phyloP scores from a whole-genome alignment of 345 rosid species.

The Eucalyptus sideroxylon region DNA sequence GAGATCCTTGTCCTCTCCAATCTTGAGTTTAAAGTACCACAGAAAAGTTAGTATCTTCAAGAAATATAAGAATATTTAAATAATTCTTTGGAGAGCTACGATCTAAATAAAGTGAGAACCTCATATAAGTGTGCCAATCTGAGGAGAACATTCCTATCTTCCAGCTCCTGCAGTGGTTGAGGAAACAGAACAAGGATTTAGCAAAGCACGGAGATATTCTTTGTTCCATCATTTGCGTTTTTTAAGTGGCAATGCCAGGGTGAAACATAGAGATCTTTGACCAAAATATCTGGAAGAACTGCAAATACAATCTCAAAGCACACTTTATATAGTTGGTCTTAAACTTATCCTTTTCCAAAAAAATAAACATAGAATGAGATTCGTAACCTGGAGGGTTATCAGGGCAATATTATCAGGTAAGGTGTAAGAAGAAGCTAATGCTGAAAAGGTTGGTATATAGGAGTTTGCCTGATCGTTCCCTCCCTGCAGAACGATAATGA shows the following conservation, averaged over 20 bases:
- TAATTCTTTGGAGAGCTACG: background rate
- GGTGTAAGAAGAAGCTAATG: constrained; percentile 60
- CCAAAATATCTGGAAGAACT: background rate
- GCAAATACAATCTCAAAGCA: background rate
- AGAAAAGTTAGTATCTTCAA: background rate
- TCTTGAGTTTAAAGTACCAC: constrained; percentile 1
- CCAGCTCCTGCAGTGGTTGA: constrained; percentile 49
- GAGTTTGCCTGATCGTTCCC: constrained; percentile 33
- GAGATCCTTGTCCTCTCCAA: constrained; percentile 77
- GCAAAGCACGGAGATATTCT: background rate
- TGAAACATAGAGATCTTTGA: background rate
- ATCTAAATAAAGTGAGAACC: constrained; percentile 22
- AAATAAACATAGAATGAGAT: background rate
- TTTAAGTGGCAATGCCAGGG: background rate
- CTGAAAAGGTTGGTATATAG: constrained; percentile 50
- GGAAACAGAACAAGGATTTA: background rate
- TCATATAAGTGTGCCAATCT: constrained; percentile 84
- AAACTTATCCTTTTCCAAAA: background rate
- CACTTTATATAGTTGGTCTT: background rate
- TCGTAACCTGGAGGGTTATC: constrained; percentile 65
- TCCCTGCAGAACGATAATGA: constrained; percentile 37
- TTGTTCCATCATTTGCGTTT: background rate
- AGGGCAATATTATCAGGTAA: constrained; percentile 75
- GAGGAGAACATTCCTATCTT: constrained; percentile 59
- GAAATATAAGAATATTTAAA: background rate